Conservation (phyloP, 1,284 basidiomycete genomes). For the Malassezia obtusa region DNA sequence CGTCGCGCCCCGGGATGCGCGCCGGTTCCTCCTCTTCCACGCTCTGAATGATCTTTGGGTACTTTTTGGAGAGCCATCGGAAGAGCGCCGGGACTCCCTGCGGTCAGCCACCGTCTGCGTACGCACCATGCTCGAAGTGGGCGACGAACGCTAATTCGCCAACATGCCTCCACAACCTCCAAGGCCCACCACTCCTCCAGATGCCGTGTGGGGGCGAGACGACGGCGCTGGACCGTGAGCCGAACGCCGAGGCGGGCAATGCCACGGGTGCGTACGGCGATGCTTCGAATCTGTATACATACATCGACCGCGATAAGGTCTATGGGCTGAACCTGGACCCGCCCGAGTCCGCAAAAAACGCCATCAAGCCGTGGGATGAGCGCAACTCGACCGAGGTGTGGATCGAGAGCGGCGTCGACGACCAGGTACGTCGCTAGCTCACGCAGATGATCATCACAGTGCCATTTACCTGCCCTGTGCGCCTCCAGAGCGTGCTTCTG, state of each 20-base stretch:
- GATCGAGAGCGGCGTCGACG: slow-evolving; percentile 42
- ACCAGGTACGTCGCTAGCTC: slow-evolving; percentile 21
- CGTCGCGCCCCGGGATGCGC: slow-evolving; percentile 51
- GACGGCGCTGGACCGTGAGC: slow-evolving; percentile 2
- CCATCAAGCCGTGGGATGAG: slow-evolving; percentile 44
- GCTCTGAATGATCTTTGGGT: slow-evolving; percentile 45
- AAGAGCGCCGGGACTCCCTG: slow-evolving; percentile 46
- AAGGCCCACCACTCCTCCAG: too few species aligned
- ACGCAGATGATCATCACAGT: slow-evolving; percentile 34
- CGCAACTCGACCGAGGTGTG: slow-evolving; percentile 23
- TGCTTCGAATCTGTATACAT: slow-evolving; percentile 26
- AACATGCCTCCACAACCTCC: background rate
- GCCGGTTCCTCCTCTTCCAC: slow-evolving; percentile 45
- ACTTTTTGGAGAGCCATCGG: slow-evolving; percentile 49
- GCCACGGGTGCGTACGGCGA: slow-evolving; percentile 3
- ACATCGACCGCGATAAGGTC: slow-evolving; percentile 37
- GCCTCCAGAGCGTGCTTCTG: slow-evolving; percentile 38
- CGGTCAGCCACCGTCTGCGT: background rate
- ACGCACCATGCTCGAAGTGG: background rate
- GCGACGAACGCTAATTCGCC: background rate
- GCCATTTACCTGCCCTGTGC: slow-evolving; percentile 40
- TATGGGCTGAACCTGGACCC: slow-evolving; percentile 40
- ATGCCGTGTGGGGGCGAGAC: slow-evolving; percentile 13
- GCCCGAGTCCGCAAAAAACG: slow-evolving; percentile 33
- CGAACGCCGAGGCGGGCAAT: background rate